Percentiles rank a stretch among this genome's conserved stretches.
These are phyloP conservation scores for Barnettozyma populi DNA, from an alignment of 805 yeast species.

Conservation along the genomic window DNA sequence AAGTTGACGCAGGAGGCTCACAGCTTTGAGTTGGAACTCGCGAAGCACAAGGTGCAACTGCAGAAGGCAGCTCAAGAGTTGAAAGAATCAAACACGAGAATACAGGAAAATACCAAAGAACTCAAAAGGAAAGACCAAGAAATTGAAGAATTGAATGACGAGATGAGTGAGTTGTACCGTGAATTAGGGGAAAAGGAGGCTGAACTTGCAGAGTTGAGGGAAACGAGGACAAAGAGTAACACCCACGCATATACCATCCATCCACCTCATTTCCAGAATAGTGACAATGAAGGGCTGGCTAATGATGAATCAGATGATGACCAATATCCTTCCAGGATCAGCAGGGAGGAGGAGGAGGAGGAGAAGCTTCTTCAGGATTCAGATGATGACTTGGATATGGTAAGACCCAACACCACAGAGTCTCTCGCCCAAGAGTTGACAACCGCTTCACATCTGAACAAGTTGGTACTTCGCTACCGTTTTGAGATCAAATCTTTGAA, in stretches of 20 bases:
- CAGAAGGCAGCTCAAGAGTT: not conserved
- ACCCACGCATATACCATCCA: too few relatives aligned
- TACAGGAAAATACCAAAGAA: not conserved
- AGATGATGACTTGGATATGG: constrained; percentile 4
- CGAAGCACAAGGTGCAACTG: constrained; percentile 11
- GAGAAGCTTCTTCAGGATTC: constrained; percentile 1
- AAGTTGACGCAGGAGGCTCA: constrained; percentile 14
- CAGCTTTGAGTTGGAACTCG: constrained; percentile 14
- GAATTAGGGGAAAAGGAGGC: not conserved
- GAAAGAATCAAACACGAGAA: not conserved
- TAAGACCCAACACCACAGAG: not conserved
- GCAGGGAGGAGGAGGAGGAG: not conserved
- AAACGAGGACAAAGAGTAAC: not conserved
- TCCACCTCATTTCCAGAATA: not conserved
- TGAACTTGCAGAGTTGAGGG: constrained; percentile 11
- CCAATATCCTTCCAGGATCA: not conserved
- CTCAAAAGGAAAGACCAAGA: constrained; percentile 11
- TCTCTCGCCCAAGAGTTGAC: constrained; percentile 9
- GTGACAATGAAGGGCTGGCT: constrained; percentile 1
- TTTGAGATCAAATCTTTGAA: constrained; percentile 21
- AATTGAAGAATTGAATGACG: constrained; percentile 14
- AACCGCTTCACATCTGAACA: constrained; percentile 12
- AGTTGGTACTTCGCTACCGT: constrained; percentile 4
- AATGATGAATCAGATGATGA: constrained; percentile 4
- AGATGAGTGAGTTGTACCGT: constrained; percentile 12